Conservation (phyloP, 371 early-diverging fungal species). For the Mucor saturninus region DNA sequence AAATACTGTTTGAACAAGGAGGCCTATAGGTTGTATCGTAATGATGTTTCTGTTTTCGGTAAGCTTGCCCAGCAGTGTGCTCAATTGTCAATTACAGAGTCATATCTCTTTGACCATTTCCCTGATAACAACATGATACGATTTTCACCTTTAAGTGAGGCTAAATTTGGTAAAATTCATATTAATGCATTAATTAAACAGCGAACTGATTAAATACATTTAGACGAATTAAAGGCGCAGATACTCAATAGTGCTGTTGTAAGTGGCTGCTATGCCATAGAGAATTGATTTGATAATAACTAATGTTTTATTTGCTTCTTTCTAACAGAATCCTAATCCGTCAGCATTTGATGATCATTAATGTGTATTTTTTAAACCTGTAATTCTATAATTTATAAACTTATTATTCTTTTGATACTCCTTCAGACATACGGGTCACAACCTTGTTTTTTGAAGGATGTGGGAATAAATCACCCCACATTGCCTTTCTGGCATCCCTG, state of each 20-base stretch:
- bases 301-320: background rate
- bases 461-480: slow-evolving; percentile 87
- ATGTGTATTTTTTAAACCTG: background rate
- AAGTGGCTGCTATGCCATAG: background rate
- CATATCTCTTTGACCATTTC: slow-evolving; percentile 67
- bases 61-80: slow-evolving; percentile 84
- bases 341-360: background rate
- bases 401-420: slow-evolving; percentile 2
- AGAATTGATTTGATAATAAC: no score
- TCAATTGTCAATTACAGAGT: slow-evolving; percentile 75
- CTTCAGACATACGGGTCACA: slow-evolving; percentile 33
- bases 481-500: slow-evolving; percentile 77
- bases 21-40: slow-evolving; percentile 73
- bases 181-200: background rate
- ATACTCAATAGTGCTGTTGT: slow-evolving; percentile 1
- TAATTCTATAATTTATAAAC: background rate
- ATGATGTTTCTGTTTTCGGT: slow-evolving; percentile 70
- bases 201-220: background rate
- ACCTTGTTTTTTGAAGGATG: slow-evolving; percentile 68
- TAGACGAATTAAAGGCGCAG: slow-evolving; percentile 9
- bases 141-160: slow-evolving; percentile 61
- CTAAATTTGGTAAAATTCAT: slow-evolving; percentile 54
- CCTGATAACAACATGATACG: slow-evolving; percentile 64
- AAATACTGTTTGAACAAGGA: slow-evolving; percentile 75
- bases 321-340: background rate